Evolutionary conservation across 2,329 filamentous ascomycete species (phyloP), one percentile per base, ranked within the genome.

Genomic region (Paracoccidioides brasiliensis): DNA sequence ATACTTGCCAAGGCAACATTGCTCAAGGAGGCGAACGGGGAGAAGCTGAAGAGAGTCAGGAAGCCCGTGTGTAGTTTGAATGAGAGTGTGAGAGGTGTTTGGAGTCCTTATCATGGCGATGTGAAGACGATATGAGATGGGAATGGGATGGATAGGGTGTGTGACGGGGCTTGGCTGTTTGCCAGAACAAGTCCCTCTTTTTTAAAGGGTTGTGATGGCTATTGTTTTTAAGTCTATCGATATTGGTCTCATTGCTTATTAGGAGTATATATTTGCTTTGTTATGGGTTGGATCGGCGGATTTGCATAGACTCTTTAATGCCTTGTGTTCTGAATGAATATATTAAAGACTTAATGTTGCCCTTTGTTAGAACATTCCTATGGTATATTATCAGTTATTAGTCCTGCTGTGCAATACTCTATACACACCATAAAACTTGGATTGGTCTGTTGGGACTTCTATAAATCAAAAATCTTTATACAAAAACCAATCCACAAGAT

Each of bases 1-100:
- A 85, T 98, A 41, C 69, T 90, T 55, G 78, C 88, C 67, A 96
- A 96, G 77, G 83, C 70, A n/a, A 73, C 73, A 55, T 64, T 73
- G 30, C 64, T 77, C 56, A 71, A 73, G 61, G 71, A 74, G 56
- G 73, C 73, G 32, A 76, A 72, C 52, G 74, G 73, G 32, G 72
- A 74, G 61, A 76, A 76, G 67, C 60, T 72, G 61, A 80, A 74
- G 72, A 74, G 72, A 59, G 72, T 78, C 54, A 78, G 74, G 64
- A 81, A 80, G 71, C 79, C 79, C 2, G 80, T 84, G 37, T 76
- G 72, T 61, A 82, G 79, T 74, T 64, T 76, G 65, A 83, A 83
- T 62, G 80, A 83, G 72, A 82, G 78, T 67, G 80, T 84, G 8
- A 77, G 81, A 68, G 81, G 81, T 57, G 78, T 84, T 54, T 84